Evolutionary conservation across 108 stramenopile species (phyloP), one percentile per base, ranked within the genome.

Genomic region (Bacterosira constricta): DNA sequence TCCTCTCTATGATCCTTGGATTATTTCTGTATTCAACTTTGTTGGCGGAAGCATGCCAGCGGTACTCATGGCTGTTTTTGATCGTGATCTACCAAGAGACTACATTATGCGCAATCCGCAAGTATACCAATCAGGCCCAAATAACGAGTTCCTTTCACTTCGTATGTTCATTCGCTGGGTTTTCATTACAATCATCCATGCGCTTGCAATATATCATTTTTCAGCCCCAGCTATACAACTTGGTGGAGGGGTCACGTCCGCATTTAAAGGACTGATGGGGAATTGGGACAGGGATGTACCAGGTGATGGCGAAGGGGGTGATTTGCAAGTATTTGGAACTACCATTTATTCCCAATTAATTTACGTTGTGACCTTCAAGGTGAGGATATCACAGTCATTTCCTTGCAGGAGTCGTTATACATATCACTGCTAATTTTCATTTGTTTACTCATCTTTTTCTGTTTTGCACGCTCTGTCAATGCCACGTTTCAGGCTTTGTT

Each of bases 11-110:
- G 91, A 96, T 62, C 31, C 83, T 75, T 94, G 92, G 92, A 71
- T 88, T 13, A 90, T 91, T 63, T 66, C 89, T 54, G 77, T 85
- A 41, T 93, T 95, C 51, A 96, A 97, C 75, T 93, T 99, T 69
- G 90, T 94, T 49, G 83, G 89, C 2, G 94, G 85, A 6, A 66
- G 80, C 51, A 31, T 83, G 42, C 99, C 98, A 11, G 94, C 97
- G 51, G 30, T 97, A 12, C 68, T 95, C 36, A 69, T 91, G 41
- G 98, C 95, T 10, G 51, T 96, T 18, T 96, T 98, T 56, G 99
- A 99, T 69, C 81, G 95, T 11, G 97, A 97, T 80, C 65, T 98
- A 9, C 80, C 87, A 13, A 88, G 91, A 37, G 89, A 88, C 31
- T 93, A 95, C 63, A 91, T 92, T 8, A 46, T 73, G 34, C 59